Percentiles rank a stretch among this genome's conserved stretches.
phyloP scores from a whole-genome alignment of 768 basidiomycete genomes.

The Psilocybe subaeruginosa region DNA sequence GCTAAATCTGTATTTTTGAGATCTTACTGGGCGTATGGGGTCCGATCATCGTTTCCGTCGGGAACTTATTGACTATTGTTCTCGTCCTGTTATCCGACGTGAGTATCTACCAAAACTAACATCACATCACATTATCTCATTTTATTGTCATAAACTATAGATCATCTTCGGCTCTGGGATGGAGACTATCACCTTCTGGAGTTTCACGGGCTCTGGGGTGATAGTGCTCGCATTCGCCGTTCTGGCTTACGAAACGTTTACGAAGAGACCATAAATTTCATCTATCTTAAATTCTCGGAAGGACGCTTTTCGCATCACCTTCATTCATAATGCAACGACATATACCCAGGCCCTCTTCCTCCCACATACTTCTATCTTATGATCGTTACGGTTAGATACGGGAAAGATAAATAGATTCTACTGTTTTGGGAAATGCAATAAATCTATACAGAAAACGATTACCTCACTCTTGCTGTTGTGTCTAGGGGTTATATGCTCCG shows the following conservation, averaged over 20 bases:
- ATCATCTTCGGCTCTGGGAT: slow-evolving; percentile 63
- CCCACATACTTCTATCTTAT: background rate
- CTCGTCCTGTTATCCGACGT: slow-evolving; percentile 83
- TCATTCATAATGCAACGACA: background rate
- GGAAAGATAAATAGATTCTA: background rate
- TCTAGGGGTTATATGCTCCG: background rate
- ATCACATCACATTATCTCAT: background rate
- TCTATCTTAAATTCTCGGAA: background rate
- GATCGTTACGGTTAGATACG: background rate
- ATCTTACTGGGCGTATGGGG: slow-evolving; percentile 86
- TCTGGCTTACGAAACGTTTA: slow-evolving; percentile 72
- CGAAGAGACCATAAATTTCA: slow-evolving; percentile 28
- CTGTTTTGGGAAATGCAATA: background rate
- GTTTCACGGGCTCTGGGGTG: slow-evolving; percentile 73
- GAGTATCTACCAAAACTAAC: slow-evolving; percentile 14
- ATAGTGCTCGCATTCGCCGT: slow-evolving; percentile 86
- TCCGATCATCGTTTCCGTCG: slow-evolving; percentile 85
- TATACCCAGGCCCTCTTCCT: background rate
- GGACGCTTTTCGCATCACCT: background rate
- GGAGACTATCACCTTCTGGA: slow-evolving; percentile 68
- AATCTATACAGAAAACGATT: background rate
- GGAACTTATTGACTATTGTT: slow-evolving; percentile 93
- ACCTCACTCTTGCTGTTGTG: background rate
- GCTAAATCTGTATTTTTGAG: slow-evolving; percentile 38
- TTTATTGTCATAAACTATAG: slow-evolving; percentile 21